These are phyloP conservation scores for Scytalidium lignicola DNA, from an alignment of 2,329 filamentous ascomycete species.

Conservation along the genomic window DNA sequence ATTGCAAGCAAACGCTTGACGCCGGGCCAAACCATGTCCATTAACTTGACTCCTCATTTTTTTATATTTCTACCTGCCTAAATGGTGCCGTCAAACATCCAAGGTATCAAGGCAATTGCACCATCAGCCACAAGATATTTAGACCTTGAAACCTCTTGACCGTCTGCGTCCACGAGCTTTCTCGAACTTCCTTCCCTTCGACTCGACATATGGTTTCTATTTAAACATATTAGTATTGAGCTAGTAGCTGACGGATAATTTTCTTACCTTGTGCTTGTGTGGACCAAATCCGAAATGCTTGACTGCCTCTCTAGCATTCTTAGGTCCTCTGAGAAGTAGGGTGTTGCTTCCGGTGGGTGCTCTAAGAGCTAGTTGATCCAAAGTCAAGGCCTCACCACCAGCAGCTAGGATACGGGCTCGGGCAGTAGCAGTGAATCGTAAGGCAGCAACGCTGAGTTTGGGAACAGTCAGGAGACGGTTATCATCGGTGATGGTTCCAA, in stretches of 20 bases:
- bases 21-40: background rate
- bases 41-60: background rate
- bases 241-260: constrained; percentile 16
- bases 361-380: constrained; percentile 95
- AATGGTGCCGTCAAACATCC: constrained; percentile 11
- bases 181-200: constrained; percentile 99
- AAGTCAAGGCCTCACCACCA: constrained; percentile 89
- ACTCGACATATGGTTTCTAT: constrained; percentile 92
- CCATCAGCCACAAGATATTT: constrained; percentile 39
- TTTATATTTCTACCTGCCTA: background rate
- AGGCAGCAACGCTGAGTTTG: constrained; percentile 89
- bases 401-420: constrained; percentile 89
- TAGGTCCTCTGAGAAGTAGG: constrained; percentile 92
- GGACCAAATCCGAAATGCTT: constrained; percentile 99
- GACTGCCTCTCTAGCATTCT: constrained; percentile 95
- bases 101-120: constrained; percentile 14
- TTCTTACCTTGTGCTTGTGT: constrained; percentile 87
- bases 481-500: constrained; percentile 96
- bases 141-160: constrained; percentile 99
- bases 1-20: background rate
- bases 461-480: constrained; percentile 87
- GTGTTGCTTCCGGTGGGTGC: constrained; percentile 96
- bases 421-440: constrained; percentile 94
- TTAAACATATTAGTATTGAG: constrained; percentile 30
- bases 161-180: constrained; percentile 96